Conservation (phyloP, 768 basidiomycete species). For the Leccinum obscurum region DNA sequence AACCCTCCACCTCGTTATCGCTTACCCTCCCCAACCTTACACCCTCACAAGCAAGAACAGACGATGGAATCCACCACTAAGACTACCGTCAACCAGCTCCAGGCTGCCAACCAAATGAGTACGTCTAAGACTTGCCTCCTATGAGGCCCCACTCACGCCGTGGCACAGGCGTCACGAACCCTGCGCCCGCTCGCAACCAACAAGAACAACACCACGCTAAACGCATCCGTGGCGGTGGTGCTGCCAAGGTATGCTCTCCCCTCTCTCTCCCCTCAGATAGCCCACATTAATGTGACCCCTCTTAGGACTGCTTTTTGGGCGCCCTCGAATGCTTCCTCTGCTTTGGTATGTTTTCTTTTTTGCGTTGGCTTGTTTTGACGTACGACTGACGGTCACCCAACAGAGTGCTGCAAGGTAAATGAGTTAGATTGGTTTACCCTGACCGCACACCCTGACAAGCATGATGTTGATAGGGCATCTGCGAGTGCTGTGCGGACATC, state of each 20-base stretch:
- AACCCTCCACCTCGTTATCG: conserved; percentile 4
- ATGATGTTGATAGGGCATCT: conserved; percentile 51
- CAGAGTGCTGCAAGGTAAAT: conserved; percentile 71
- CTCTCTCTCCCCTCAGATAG: background rate
- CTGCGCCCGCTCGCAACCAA: conserved; percentile 42
- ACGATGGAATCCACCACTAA: conserved; percentile 35
- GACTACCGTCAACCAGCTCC: conserved; percentile 52
- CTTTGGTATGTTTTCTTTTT: conserved; percentile 51
- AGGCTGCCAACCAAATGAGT: conserved; percentile 65
- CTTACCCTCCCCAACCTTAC: background rate
- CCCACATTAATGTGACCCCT: background rate
- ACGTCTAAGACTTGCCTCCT: conserved; percentile 25
- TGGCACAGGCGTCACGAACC: conserved; percentile 47
- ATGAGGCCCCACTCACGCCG: background rate
- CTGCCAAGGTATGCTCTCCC: conserved; percentile 49
- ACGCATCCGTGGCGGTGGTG: conserved; percentile 72
- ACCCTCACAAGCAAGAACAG: conserved; percentile 28
- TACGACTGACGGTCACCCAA: background rate
- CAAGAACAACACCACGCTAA: conserved; percentile 45
- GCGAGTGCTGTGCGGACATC: conserved; percentile 70
- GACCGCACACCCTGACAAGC: background rate
- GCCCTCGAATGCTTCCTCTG: conserved; percentile 68
- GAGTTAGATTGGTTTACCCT: background rate
- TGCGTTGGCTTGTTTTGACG: background rate
- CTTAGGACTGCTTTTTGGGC: conserved; percentile 67